A percentile compares a stretch with the other conserved stretches of the same genome.
Conservation (phyloP, 257 asterid species). For the Catharanthus roseus region DNA sequence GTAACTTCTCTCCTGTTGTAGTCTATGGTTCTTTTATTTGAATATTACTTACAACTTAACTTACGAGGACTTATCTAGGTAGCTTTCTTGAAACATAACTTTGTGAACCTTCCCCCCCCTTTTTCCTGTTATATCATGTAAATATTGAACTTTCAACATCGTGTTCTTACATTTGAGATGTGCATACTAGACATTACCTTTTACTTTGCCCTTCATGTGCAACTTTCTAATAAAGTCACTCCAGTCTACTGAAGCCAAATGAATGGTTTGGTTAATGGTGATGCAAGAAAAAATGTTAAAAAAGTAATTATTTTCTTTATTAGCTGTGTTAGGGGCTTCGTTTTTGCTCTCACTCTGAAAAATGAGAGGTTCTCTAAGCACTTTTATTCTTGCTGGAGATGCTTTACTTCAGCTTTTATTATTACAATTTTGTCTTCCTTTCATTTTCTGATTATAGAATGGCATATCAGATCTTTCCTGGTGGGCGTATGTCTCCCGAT, state of each 20-base stretch:
- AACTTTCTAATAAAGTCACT: not conserved
- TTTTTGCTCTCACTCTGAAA: not conserved
- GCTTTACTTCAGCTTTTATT: conserved; percentile 4
- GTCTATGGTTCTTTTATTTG: not conserved
- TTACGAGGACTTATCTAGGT: not conserved
- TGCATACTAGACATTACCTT: not conserved
- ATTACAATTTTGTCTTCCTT: not conserved
- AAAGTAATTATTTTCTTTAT: not conserved
- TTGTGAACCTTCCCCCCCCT: no score
- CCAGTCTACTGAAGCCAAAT: not conserved
- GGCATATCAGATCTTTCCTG: conserved; percentile 50
- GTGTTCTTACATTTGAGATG: not conserved
- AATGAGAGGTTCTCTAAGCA: not conserved
- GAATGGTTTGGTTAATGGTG: not conserved
- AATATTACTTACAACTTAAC: no score
- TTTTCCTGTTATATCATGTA: not conserved
- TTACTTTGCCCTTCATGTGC: not conserved
- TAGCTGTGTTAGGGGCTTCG: not conserved
- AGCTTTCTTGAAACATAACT: not conserved
- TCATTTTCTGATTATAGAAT: not conserved
- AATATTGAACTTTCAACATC: not conserved
- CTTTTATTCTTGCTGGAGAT: not conserved
- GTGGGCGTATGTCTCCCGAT: conserved; percentile 50
- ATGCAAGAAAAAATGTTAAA: not conserved
- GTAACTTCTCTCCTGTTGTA: not conserved